Evolutionary conservation across 768 basidiomycete species (phyloP).

Genomic region (Candolleomyces aberdarensis): DNA sequence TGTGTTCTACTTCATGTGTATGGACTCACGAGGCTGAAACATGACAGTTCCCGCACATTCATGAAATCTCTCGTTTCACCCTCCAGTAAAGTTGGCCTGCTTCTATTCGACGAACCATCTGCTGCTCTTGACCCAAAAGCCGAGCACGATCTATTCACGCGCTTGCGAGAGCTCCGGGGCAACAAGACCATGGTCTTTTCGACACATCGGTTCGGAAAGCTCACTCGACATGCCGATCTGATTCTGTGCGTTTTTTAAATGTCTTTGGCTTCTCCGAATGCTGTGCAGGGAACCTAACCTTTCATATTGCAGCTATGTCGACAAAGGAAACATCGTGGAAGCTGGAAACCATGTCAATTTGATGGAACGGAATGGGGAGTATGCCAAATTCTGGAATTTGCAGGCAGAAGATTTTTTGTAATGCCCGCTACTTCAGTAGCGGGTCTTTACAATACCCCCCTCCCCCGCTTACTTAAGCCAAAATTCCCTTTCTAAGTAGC

Average conservation of each 20-base stretch:
- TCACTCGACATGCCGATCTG: slow-evolving; percentile 68
- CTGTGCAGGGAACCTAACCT: background rate
- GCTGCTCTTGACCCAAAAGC: slow-evolving; percentile 73
- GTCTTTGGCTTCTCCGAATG: background rate
- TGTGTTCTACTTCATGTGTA: background rate
- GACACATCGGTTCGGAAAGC: slow-evolving; percentile 67
- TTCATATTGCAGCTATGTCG: slow-evolving; percentile 54
- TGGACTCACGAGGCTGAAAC: no score
- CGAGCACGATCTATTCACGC: slow-evolving; percentile 74
- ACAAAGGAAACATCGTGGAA: slow-evolving; percentile 57
- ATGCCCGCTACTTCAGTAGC: no score
- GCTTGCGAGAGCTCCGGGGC: slow-evolving; percentile 61
- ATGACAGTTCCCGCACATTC: slow-evolving; percentile 53
- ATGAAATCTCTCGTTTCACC: slow-evolving; percentile 61
- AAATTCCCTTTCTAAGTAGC: no score
- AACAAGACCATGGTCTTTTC: slow-evolving; percentile 84
- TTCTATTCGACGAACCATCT: slow-evolving; percentile 72
- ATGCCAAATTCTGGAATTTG: slow-evolving; percentile 69
- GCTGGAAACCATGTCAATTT: slow-evolving; percentile 65
- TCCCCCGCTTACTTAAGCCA: no score
- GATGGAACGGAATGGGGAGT: slow-evolving; percentile 55
- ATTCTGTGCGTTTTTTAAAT: slow-evolving; percentile 46
- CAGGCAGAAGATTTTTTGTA: slow-evolving; percentile 69
- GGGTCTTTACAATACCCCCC: no score
- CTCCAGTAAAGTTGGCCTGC: slow-evolving; percentile 43